Base-by-base conservation (phyloP, 2,329 filamentous ascomycete species). In the Talaromyces sp. region DNA sequence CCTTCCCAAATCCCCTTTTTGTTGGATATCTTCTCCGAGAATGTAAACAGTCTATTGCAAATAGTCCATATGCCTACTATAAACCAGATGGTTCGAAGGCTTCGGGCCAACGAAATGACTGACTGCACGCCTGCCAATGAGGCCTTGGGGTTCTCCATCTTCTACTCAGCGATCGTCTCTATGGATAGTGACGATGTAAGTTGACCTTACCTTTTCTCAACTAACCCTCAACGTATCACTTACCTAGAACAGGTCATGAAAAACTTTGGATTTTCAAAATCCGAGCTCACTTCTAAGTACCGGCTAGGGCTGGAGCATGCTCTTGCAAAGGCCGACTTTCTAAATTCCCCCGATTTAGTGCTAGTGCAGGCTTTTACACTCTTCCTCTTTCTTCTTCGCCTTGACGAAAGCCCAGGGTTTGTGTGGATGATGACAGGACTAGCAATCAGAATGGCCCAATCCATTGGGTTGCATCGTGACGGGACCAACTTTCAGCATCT, bases 171-270 rank as follows among this genome's bases (percentile, higher is more conserved):
- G 0, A 71, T 85, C 7, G 80, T 77, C 0, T 85, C 83, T 0
- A 83, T 85, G 82, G 82, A 85, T 10, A 81, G 83, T 4, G 81
- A 84, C 0, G 83, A 85, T 69, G 81, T 84, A 53, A 53, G 27
- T 30, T 10, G 1, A 17, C 17, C 28, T 17, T 30, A 28, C 8
- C 10, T 30, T 36, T 36, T 8, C 17, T 9, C n/a, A 22, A n/a
- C 2, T n/a, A 17, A 4, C 0, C 1, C n/a, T 53, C 2, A 30
- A 17, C 5, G 2, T 17, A 27, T 8, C 28, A 53, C 49, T 53
- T n/a, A 28, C 49, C 1, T 22, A 47, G 44, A 11, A 25, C 11
- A 53, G 49, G 49, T 53, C 27, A 30, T 53, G 25, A 30, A 3
- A 17, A 53, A 53, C 25, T 53, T 53, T 5, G 49, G 49, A 27